phyloP scores from a whole-genome alignment of 352 stramenopile genomes.

The Elongisporangium undulatum region DNA sequence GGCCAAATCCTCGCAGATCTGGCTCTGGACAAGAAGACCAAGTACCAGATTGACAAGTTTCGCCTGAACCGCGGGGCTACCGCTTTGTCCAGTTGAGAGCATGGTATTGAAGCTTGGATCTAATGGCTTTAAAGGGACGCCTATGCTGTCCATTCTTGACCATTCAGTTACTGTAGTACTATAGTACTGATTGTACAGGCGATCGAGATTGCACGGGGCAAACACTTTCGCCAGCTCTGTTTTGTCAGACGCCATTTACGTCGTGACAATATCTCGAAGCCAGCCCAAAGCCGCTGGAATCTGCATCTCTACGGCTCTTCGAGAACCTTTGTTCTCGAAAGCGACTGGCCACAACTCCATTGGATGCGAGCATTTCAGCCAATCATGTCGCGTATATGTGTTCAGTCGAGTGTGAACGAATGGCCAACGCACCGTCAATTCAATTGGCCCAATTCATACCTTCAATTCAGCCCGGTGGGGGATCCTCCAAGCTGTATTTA shows the following conservation, averaged over 20 bases:
- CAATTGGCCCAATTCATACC: not conserved
- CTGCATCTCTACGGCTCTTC: not conserved
- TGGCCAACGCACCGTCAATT: not conserved
- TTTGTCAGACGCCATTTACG: no score
- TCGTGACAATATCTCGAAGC: no score
- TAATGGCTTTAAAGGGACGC: no score
- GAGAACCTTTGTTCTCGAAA: not conserved
- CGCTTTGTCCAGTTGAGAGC: not conserved
- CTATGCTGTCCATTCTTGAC: no score
- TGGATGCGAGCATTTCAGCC: not conserved
- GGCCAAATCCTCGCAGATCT: slow-evolving; percentile 76
- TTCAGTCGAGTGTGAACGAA: not conserved
- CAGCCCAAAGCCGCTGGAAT: no score
- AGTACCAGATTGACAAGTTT: slow-evolving; percentile 41
- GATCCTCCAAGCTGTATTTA: not conserved
- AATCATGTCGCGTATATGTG: not conserved
- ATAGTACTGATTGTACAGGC: no score
- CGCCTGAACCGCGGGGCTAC: slow-evolving; percentile 10
- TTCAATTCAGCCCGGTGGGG: not conserved
- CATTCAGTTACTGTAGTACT: no score
- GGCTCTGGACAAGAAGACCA: slow-evolving; percentile 39
- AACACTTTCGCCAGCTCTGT: no score
- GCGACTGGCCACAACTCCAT: not conserved
- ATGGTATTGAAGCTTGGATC: no score
- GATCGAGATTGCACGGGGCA: no score